These are phyloP conservation scores for Rhodosporidiobolus odoratus DNA, from an alignment of 768 basidiomycete genomes.

Conservation along the genomic window DNA sequence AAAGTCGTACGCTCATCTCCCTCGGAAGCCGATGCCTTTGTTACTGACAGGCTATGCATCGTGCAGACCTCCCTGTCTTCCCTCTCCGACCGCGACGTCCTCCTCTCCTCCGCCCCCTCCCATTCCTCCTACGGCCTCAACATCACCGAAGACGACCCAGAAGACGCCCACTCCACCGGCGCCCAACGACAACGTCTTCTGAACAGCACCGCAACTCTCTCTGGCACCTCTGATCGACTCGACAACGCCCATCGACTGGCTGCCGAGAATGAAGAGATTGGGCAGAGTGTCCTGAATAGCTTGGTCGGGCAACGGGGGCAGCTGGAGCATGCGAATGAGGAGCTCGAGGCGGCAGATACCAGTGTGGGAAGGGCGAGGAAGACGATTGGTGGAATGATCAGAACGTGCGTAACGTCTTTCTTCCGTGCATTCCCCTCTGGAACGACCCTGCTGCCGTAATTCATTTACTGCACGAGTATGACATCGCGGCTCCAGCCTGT, in stretches of 20 bases:
- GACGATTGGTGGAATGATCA: conserved; percentile 50
- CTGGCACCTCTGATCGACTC: conserved; percentile 41
- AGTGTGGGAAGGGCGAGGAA: conserved; percentile 48
- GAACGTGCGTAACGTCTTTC: conserved; percentile 43
- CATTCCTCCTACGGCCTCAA: conserved; percentile 17
- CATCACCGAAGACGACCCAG: conserved; percentile 12
- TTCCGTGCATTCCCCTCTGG: neutral
- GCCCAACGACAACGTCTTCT: conserved; percentile 24
- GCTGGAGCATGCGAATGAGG: conserved; percentile 44
- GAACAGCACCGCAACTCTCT: conserved; percentile 14
- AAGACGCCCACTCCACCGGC: neutral
- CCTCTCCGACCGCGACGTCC: conserved; percentile 29
- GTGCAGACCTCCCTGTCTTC: conserved; percentile 2
- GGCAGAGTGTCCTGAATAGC: conserved; percentile 47
- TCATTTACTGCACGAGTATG: too few relatives aligned
- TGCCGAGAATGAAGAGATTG: conserved; percentile 50
- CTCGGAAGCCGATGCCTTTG: neutral
- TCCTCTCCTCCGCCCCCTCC: conserved; percentile 23
- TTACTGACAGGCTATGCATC: neutral
- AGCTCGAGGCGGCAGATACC: conserved; percentile 47
- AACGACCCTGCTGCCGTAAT: too few relatives aligned
- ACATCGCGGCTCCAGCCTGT: too few relatives aligned
- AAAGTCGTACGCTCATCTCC: conserved; percentile 4
- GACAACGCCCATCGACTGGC: conserved; percentile 50
- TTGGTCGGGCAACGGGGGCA: conserved; percentile 49